Evolutionary conservation across 768 basidiomycete genomes (phyloP), one percentile per base, ranked within the genome.

Genomic region (Hemileccinum impolitum): DNA sequence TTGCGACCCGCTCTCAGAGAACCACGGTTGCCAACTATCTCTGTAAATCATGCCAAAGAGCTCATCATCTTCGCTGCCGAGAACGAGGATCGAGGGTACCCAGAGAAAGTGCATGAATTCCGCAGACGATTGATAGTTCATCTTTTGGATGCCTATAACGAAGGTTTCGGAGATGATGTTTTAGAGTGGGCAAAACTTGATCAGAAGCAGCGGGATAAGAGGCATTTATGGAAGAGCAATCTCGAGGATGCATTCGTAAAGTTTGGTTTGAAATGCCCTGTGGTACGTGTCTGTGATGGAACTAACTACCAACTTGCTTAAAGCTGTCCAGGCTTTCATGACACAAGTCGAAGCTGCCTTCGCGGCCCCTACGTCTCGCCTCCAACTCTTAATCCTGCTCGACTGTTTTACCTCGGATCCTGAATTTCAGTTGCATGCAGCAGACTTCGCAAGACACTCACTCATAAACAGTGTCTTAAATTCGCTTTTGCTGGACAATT

Each of bases 1-100:
- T 73, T 92, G 3, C 82, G 90, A 30, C 85, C 87, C 21, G 85
- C 88, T 25, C 72, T 92, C 46, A 82, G 87, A 41, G 84, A 90
- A 62, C 83, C 87, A 32, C 81, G 75, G 54, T 70, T 92, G 17
- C 72, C 86, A 3, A 78, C 75, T 0, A 55, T 70, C 19, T 75
- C 84, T 6, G 73, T 82, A 17, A 74, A 76, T 43, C 72, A 85
- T 60, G 90, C 88, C 25, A 87, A 85, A 65, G 84, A 86, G 32
- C 75, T 92, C 19, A 76, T 90, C 55, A 67, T 86, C 21, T 73
- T 74, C 32, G 85, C 85, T 10, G 69, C 89, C 10, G 72, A 76
- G 58, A 64, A 69, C 34, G 74, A 70, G 47, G 76, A 77, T 34
- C 71, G 73, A 39, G 64, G 55, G 45, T 56, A 70, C 54, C 65